Conservation (phyloP, 306 rosid species). For the Erythrophleum fordii region DNA sequence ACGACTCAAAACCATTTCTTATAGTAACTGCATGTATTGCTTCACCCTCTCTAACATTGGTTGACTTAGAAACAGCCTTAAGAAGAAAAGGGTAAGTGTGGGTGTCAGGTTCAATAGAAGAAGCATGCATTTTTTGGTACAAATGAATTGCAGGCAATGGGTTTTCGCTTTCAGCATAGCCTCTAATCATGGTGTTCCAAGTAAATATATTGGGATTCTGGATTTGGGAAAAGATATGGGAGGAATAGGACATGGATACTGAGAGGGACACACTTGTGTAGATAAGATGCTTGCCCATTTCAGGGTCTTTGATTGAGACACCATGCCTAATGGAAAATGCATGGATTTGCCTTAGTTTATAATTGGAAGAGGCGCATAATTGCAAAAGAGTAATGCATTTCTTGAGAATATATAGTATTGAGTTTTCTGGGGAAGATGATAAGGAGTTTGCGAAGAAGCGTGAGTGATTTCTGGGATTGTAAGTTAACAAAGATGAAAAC, state of each 20-base stretch:
- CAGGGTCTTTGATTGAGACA: constrained; percentile 52
- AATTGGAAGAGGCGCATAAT: constrained; percentile 50
- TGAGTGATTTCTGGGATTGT: constrained; percentile 11
- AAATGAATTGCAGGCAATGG: constrained; percentile 43
- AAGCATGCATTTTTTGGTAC: constrained; percentile 43
- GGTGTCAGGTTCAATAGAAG: constrained; percentile 54
- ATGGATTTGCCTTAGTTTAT: constrained; percentile 58
- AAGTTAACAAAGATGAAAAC: constrained; percentile 27
- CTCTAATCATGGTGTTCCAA: constrained; percentile 65
- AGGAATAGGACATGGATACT: constrained; percentile 59
- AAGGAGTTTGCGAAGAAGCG: constrained; percentile 25
- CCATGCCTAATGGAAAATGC: constrained; percentile 58
- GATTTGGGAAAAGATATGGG: constrained; percentile 36
- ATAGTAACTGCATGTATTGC: constrained; percentile 48
- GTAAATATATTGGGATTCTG: constrained; percentile 52
- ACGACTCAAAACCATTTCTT: constrained; percentile 56
- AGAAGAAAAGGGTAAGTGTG: constrained; percentile 68
- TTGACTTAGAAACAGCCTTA: constrained; percentile 55
- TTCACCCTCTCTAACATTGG: constrained; percentile 54
- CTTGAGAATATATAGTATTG: constrained; percentile 37
- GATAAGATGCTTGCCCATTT: constrained; percentile 58
- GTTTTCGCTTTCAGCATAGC: constrained; percentile 50
- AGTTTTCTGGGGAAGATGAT: constrained; percentile 36
- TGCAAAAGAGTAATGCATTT: constrained; percentile 59
- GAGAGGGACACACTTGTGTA: constrained; percentile 56